Evolutionary conservation across 129 eudicot genomes (phyloP), one percentile per base, ranked within the genome.

Genomic region (Pittosporum tobira): DNA sequence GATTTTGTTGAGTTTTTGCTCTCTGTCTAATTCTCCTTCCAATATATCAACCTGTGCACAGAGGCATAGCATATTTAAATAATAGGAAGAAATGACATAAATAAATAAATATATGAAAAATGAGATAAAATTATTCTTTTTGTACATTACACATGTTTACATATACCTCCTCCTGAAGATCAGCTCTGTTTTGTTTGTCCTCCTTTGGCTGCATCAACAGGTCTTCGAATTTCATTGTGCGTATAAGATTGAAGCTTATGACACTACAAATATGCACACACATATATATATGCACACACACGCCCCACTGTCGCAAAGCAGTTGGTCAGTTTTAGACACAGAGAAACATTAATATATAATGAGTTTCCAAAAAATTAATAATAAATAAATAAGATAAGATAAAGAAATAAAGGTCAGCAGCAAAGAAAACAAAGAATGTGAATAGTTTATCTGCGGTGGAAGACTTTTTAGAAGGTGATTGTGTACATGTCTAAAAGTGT

Each of bases 141-240:
- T n/a, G n/a, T n/a, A n/a, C n/a, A n/a, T n/a, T n/a, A n/a, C n/a
- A n/a, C n/a, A n/a, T n/a, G n/a, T n/a, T n/a, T n/a, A n/a, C n/a
- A 34, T 8, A 6, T 43, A 89, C 97, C 94, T 90, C 84, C 54
- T 80, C 71, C 59, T 83, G 70, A 36, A 89, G 93, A 36, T 79
- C 74, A 26, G 59, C 31, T 63, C 69, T 69, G 34, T 63, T 82
- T 15, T 78, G 80, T 21, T 74, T 79, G 42, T 80, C 82, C 5
- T 81, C 95, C 30, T 77, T 67, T 21, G 80, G 76, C 66, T 83
- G 88, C 94, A 83, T 80, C 63, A 91, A 64, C 51, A 91, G 79
- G 30, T 91, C 95, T 75, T 91, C 98, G 62, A 91, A 82, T 81
- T 86, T 91, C 98, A 91, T 91, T 20, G 22, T 74, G 67, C 31